These are phyloP conservation scores for Aspergillus sp. DNA, from an alignment of 2,329 filamentous ascomycete species.

Conservation along the genomic window DNA sequence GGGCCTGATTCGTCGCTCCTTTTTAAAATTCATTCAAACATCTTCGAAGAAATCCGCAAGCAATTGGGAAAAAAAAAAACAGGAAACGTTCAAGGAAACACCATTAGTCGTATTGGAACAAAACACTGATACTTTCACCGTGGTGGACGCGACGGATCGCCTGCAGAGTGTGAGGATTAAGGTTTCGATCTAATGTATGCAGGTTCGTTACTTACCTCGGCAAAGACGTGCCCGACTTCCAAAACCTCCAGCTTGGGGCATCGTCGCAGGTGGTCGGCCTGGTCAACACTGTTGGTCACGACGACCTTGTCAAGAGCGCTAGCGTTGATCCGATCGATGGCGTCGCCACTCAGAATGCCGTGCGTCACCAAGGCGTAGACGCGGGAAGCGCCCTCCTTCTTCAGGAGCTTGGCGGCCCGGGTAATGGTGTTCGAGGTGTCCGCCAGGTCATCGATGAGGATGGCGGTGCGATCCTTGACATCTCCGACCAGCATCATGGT, in stretches of 20 bases:
- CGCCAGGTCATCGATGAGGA: constrained; percentile 89
- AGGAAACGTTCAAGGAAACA: constrained; percentile 6
- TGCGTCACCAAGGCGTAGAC: constrained; percentile 94
- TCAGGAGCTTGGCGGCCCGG: constrained; percentile 90
- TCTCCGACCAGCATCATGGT: constrained; percentile 96
- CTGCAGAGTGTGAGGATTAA: constrained; percentile 41
- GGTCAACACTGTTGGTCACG: constrained; percentile 92
- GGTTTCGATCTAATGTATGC: constrained; percentile 3
- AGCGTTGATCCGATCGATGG: constrained; percentile 89
- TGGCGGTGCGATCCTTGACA: constrained; percentile 75
- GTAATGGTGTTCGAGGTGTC: constrained; percentile 98
- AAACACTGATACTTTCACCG: constrained; percentile 92
- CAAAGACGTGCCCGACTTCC: constrained; percentile 84
- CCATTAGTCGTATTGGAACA: constrained; percentile 76
- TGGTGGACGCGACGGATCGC: constrained; percentile 94
- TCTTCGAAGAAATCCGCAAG: background rate
- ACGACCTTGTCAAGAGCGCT: constrained; percentile 90
- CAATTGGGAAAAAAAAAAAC: constrained; percentile 9
- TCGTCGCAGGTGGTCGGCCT: constrained; percentile 70
- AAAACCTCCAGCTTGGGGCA: constrained; percentile 90
- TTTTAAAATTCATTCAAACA: constrained; percentile 13
- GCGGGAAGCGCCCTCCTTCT: constrained; percentile 83
- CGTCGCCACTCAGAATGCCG: constrained; percentile 91
- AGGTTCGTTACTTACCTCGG: constrained; percentile 59
- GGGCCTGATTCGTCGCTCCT: constrained; percentile 17